Conservation (phyloP, 2,329 filamentous ascomycete genomes). For the Neobulgaria alba region DNA sequence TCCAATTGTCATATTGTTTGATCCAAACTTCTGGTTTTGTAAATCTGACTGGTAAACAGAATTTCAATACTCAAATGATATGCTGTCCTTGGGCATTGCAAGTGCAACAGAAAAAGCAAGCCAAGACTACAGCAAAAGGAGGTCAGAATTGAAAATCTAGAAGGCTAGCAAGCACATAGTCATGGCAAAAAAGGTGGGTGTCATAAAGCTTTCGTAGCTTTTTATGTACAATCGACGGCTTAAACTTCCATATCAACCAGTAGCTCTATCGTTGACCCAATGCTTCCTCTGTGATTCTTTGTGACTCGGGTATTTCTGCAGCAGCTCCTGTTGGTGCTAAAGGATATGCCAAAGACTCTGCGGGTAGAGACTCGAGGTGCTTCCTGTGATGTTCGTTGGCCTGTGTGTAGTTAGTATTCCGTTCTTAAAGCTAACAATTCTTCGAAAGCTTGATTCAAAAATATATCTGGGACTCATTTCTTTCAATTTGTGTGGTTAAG, state of each 20-base stretch:
- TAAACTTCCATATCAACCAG: constrained; percentile 1
- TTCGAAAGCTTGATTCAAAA: too few species aligned
- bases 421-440: too few species aligned
- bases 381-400: constrained; percentile 83
- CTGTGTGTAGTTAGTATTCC: constrained; percentile 37
- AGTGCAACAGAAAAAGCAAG: too few species aligned
- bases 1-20: too few species aligned
- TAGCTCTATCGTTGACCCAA: constrained; percentile 48
- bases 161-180: too few species aligned
- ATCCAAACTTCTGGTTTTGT: too few species aligned
- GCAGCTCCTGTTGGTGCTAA: constrained; percentile 52
- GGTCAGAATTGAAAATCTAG: too few species aligned
- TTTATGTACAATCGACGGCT: constrained; percentile 19
- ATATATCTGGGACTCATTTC: not conserved
- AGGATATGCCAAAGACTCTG: constrained; percentile 62
- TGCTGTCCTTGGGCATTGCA: too few species aligned
- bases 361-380: constrained; percentile 72
- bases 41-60: too few species aligned
- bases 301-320: constrained; percentile 49
- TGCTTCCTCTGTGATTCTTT: constrained; percentile 49
- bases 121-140: too few species aligned
- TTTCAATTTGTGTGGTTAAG: not conserved
- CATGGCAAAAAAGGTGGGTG: too few species aligned
- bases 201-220: constrained; percentile 11
- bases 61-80: too few species aligned